Evolutionary conservation across 2,329 filamentous ascomycete species (phyloP), one percentile per base, ranked within the genome.

Genomic region (Sporothrix pseudoabietina): DNA sequence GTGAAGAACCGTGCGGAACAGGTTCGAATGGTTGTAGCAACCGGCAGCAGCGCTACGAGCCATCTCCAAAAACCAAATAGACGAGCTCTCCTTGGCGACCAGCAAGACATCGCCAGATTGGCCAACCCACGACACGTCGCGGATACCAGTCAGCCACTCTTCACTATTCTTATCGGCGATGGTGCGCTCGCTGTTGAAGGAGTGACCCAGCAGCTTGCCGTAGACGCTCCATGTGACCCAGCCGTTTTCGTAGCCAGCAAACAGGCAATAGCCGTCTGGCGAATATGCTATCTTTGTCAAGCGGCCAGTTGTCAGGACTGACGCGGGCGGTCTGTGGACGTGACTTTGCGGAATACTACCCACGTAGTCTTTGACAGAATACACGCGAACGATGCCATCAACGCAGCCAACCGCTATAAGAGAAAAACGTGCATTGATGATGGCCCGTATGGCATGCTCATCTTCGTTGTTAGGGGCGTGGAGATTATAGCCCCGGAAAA

Each of bases 211-310:
- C 2, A 91, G 87, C 81, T 97, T 98, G 47, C 96, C 96, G 81
- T 97, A 99, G 52, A 98, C 96, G 80, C 95, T 98, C 95, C 95
- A 99, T 65, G 91, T 95, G 4, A 93, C 92, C 96, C 96, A 99
- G 0, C 96, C 97, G 74, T 91, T 90, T 78, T 96, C 91, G 79
- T 95, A 98, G 1, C 95, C 96, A 59, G 92, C 94, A 81, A 99
- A 98, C 9, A 99, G 87, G 80, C 94, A 97, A 81, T 98, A 98
- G 22, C 96, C 96, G 80, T 99, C 96, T 0, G 95, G 94, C 0
- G 96, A 98, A 83, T 97, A 99, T 74, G 84, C 89, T 76, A 99
- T 82, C 41, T 90, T 92, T 1, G 89, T 94, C 70, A 98, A 83
- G 14, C 83, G 81, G 0, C 96, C 96, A 1, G 93, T 90, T 19